These are phyloP conservation scores for Cryptococcus sp. DNA, from an alignment of 1,284 basidiomycete species.

Conservation along the genomic window DNA sequence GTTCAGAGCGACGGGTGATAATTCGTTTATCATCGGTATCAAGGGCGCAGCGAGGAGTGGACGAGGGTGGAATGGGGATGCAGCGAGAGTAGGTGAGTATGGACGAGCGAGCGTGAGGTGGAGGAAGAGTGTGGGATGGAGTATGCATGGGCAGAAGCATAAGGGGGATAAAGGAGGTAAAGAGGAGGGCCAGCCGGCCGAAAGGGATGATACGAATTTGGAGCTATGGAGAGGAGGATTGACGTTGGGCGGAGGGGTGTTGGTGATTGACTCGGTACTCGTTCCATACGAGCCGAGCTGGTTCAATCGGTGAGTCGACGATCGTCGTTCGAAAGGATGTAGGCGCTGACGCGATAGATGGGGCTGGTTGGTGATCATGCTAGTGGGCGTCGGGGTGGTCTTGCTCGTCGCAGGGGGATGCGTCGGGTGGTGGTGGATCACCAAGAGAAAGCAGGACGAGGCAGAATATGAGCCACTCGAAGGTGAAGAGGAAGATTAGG, in stretches of 20 bases:
- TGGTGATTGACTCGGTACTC: slow-evolving; percentile 78
- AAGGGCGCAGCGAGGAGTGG: slow-evolving; percentile 66
- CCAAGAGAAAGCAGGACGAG: slow-evolving; percentile 65
- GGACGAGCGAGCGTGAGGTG: slow-evolving; percentile 66
- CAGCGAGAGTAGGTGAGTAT: slow-evolving; percentile 70
- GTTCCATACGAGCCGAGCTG: slow-evolving; percentile 79
- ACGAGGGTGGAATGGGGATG: slow-evolving; percentile 58
- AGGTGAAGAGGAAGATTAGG: slow-evolving; percentile 51
- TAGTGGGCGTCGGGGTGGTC: slow-evolving; percentile 56
- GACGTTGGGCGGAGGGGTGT: slow-evolving; percentile 65
- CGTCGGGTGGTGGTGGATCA: slow-evolving; percentile 68
- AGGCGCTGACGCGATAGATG: slow-evolving; percentile 17
- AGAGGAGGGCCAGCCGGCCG: slow-evolving; percentile 6
- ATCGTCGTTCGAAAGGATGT: not conserved
- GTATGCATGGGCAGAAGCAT: not conserved
- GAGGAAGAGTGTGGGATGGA: slow-evolving; percentile 26
- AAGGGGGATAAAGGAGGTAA: not conserved
- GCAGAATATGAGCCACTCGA: slow-evolving; percentile 79
- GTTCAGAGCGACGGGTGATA: slow-evolving; percentile 56
- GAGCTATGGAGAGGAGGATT: slow-evolving; percentile 40
- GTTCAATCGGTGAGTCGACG: slow-evolving; percentile 49
- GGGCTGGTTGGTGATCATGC: slow-evolving; percentile 37
- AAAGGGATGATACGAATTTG: slow-evolving; percentile 4
- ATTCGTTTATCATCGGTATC: slow-evolving; percentile 74
- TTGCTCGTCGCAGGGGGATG: slow-evolving; percentile 56